These are phyloP conservation scores for Colletotrichum shisoi DNA, from an alignment of 2,329 filamentous ascomycete genomes.

Conservation along the genomic window DNA sequence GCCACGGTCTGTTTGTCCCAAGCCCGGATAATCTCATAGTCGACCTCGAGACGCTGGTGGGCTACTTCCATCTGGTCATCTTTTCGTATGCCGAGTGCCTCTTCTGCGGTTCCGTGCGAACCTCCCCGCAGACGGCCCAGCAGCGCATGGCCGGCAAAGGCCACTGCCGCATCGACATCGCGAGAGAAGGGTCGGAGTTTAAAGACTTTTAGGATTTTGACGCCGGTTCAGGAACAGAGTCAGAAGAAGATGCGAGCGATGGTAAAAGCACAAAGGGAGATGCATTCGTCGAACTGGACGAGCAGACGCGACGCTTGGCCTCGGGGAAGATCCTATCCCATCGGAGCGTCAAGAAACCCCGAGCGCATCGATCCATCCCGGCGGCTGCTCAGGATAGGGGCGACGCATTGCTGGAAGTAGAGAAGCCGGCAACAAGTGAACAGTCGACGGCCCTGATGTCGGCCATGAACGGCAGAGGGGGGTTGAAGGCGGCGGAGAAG, in stretches of 20 bases:
- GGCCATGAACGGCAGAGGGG: not conserved
- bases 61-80: conserved; percentile 59
- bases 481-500: conserved; percentile 26
- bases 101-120: conserved; percentile 56
- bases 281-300: conserved; percentile 37
- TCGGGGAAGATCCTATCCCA: conserved; percentile 49
- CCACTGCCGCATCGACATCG: conserved; percentile 55
- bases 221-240: conserved; percentile 39
- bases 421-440: not conserved
- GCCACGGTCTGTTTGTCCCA: conserved; percentile 57
- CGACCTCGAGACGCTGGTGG: conserved; percentile 56
- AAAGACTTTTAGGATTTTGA: conserved; percentile 50
- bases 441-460: not conserved
- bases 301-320: conserved; percentile 46
- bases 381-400: no score
- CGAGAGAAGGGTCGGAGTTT: conserved; percentile 48
- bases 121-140: conserved; percentile 55
- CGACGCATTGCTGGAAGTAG: not conserved
- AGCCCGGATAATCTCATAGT: conserved; percentile 51
- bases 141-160: conserved; percentile 61
- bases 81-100: conserved; percentile 59
- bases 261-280: not conserved
- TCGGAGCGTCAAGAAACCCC: conserved; percentile 32
- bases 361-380: not conserved
- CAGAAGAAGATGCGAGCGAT: not conserved